Conservation (phyloP, 2,329 filamentous ascomycete genomes). For the Verticillium longisporum region DNA sequence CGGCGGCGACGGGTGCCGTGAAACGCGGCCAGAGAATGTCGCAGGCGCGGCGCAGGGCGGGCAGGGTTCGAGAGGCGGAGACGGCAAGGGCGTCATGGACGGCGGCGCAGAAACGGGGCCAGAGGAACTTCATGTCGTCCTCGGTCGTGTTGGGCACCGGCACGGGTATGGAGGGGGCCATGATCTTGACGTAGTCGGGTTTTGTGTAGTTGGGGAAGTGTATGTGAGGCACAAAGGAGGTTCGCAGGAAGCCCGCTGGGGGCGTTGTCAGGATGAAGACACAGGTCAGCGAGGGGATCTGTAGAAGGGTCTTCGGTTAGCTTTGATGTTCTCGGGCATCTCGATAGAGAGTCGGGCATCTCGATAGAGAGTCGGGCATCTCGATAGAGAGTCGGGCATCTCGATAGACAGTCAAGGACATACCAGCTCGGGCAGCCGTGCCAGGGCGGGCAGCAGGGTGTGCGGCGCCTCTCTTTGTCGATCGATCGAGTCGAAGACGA, state of each 20-base stretch:
- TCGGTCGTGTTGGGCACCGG: slow-evolving; percentile 41
- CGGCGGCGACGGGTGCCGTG: slow-evolving; percentile 66
- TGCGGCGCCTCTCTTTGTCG: slow-evolving; percentile 71
- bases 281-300: slow-evolving; percentile 75
- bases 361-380: too few species aligned
- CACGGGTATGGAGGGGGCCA: slow-evolving; percentile 46
- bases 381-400: too few species aligned
- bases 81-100: slow-evolving; percentile 83
- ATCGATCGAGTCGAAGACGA: slow-evolving; percentile 87
- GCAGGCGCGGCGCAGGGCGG: slow-evolving; percentile 64
- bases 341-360: too few species aligned
- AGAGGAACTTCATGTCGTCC: slow-evolving; percentile 59
- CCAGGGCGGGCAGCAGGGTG: slow-evolving; percentile 74
- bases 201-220: slow-evolving; percentile 83
- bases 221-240: slow-evolving; percentile 61
- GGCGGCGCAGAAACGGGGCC: slow-evolving; percentile 73
- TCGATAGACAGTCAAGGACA: slow-evolving; percentile 25
- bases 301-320: not conserved
- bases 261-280: slow-evolving; percentile 72
- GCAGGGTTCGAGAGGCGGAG: slow-evolving; percentile 72
- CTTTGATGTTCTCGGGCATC: not conserved
- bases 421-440: slow-evolving; percentile 74
- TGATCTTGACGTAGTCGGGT: slow-evolving; percentile 68
- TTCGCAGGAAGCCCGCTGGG: slow-evolving; percentile 61
- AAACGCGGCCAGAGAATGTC: slow-evolving; percentile 79